Percentiles rank a stretch among this genome's conserved stretches.
These are phyloP conservation scores for Symbiotaphrina buchneri DNA, from an alignment of 495 filamentous ascomycete species.

Conservation along the genomic window DNA sequence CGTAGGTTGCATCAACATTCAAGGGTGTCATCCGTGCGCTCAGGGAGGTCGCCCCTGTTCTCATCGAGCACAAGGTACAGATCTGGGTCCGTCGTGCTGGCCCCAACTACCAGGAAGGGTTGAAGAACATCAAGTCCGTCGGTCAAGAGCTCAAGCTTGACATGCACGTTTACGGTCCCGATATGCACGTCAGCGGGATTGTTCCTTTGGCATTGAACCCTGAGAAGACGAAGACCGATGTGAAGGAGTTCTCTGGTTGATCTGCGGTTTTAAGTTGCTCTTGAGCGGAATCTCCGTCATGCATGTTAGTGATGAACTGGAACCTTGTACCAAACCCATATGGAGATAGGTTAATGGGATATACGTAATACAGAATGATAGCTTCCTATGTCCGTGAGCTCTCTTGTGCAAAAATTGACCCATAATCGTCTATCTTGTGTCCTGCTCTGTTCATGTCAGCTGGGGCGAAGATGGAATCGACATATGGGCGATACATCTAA, in stretches of 20 bases:
- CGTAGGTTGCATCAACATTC: slow-evolving; percentile 82
- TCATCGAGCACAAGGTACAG: slow-evolving; percentile 92
- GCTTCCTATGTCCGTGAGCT: too few species aligned
- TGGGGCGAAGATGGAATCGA: too few species aligned
- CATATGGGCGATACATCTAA: too few species aligned
- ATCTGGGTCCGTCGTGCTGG: slow-evolving; percentile 99
- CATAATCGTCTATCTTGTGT: too few species aligned
- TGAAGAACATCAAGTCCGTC: slow-evolving; percentile 97
- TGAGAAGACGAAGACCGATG: slow-evolving; percentile 25
- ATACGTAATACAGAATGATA: too few species aligned
- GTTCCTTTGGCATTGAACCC: slow-evolving; percentile 37
- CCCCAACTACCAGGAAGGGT: slow-evolving; percentile 98
- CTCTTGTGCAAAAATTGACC: too few species aligned
- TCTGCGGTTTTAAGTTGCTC: not conserved
- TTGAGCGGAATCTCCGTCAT: too few species aligned
- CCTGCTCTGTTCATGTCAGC: too few species aligned
- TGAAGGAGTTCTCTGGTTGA: slow-evolving; percentile 19
- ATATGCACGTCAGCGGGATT: slow-evolving; percentile 70
- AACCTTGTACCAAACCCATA: too few species aligned
- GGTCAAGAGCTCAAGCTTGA: slow-evolving; percentile 78
- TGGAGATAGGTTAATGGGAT: too few species aligned
- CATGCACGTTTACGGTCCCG: slow-evolving; percentile 93
- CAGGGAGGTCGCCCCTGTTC: slow-evolving; percentile 63
- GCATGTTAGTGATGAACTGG: too few species aligned
- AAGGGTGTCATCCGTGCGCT: slow-evolving; percentile 98